phyloP scores from a whole-genome alignment of 257 asterid species.

The Hygrophila difformis region DNA sequence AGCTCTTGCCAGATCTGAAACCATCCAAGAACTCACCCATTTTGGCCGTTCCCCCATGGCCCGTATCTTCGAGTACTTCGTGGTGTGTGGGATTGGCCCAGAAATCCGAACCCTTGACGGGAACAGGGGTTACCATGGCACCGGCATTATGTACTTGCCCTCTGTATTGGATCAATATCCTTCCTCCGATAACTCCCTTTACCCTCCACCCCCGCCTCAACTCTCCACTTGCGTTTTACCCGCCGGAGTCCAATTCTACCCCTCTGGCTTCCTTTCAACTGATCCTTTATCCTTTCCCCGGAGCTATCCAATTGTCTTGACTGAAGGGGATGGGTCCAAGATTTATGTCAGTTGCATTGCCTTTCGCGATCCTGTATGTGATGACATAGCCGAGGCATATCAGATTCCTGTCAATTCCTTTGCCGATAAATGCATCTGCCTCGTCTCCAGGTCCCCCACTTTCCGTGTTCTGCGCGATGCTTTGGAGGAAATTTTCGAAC shows the following conservation, averaged over 20 bases:
- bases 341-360: constrained; percentile 85
- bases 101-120: constrained; percentile 84
- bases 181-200: constrained; percentile 54
- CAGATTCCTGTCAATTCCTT: constrained; percentile 50
- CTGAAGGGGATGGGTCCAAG: constrained; percentile 93
- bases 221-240: constrained; percentile 89
- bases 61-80: constrained; percentile 80
- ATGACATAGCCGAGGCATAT: constrained; percentile 78
- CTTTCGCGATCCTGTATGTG: constrained; percentile 75
- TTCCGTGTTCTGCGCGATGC: constrained; percentile 72
- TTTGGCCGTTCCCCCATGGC: constrained; percentile 21
- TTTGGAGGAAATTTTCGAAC: constrained; percentile 69
- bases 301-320: constrained; percentile 80
- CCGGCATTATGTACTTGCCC: constrained; percentile 49
- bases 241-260: constrained; percentile 70
- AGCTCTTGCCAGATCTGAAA: constrained; percentile 9
- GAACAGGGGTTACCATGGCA: constrained; percentile 63
- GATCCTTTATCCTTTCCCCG: constrained; percentile 48
- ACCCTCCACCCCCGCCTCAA: constrained; percentile 89
- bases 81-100: constrained; percentile 84
- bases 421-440: constrained; percentile 85
- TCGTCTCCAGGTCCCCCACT: constrained; percentile 78
- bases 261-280: constrained; percentile 41
- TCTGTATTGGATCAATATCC: constrained; percentile 81
- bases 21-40: neutral